Evolutionary conservation across 176 grass and related monocot species (phyloP), one percentile per base, ranked within the genome.

Genomic region (Leersia perrieri): DNA sequence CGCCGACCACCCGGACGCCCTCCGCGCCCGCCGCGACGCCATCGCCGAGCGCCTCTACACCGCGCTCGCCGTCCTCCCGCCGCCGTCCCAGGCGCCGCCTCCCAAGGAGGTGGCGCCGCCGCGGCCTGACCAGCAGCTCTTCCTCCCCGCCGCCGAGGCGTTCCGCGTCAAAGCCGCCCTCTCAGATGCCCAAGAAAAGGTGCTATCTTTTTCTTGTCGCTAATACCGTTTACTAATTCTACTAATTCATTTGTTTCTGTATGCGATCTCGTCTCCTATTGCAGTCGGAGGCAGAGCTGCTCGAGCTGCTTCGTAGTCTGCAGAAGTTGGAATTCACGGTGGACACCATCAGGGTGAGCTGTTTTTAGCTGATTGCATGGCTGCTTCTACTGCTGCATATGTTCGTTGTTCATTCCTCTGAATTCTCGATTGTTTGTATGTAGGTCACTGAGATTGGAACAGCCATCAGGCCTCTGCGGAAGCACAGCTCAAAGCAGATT

Each of bases 371-470:
- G 12, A 9, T 49, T 34, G n/a, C n/a, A n/a, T n/a, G n/a, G n/a
- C n/a, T n/a, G n/a, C 12, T 71, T n/a, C 41, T 45, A 26, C 31
- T 67, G 36, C 69, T 74, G 69, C 70, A 72, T 76, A 22, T 44
- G 63, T 68, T 36, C 67, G 23, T 11, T 34, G 22, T 34, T 23
- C 40, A 57, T 60, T 79, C 39, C 65, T 88, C n/a, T 82, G 55
- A 45, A 72, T 20, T 72, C 63, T 28, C 12, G 9, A 73, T 83
- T 88, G 53, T 4, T 53, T 38, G 11, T 83, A 94, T 38, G 11
- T 83, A 94, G 91, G 88, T 81, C 73, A 94, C 91, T 80, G 88
- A 83, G 66, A 94, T 90, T 63, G 91, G 88, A 27, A 88, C 38
- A 33, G 82, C 82, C 4, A 85, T 94, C 30, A 88, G 76, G 49